These are phyloP conservation scores for Nissolia schottii DNA, from an alignment of 306 rosid genomes.

Conservation along the genomic window DNA sequence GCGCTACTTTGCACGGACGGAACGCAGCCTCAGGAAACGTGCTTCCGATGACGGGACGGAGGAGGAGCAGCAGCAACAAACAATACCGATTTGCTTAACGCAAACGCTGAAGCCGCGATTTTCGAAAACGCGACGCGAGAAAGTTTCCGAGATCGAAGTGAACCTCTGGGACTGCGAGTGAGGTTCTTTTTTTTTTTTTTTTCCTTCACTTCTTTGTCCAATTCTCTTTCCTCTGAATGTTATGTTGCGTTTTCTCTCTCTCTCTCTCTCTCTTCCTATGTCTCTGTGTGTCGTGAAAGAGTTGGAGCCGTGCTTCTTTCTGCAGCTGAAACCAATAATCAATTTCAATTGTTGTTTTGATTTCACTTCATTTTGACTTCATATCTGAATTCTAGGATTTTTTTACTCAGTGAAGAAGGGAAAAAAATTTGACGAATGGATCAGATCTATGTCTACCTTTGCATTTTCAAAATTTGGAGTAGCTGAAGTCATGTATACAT, in stretches of 20 bases:
- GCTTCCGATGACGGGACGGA: neutral
- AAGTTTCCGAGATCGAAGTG: neutral
- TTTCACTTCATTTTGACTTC: neutral
- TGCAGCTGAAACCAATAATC: neutral
- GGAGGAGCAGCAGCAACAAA: neutral
- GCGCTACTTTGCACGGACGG: neutral
- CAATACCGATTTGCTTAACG: neutral
- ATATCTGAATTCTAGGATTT: constrained; percentile 5
- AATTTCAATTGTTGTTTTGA: neutral
- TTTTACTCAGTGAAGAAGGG: neutral
- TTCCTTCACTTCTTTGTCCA: neutral
- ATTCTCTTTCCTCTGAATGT: neutral
- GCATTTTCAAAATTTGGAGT: neutral
- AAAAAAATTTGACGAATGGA: constrained; percentile 7
- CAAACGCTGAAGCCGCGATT: neutral
- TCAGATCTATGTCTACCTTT: constrained; percentile 13
- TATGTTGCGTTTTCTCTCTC: neutral
- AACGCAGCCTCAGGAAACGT: neutral
- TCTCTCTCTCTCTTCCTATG: neutral
- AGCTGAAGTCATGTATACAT: neutral
- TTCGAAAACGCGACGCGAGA: neutral
- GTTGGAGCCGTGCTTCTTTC: neutral
- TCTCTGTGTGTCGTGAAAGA: neutral
- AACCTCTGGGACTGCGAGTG: neutral
- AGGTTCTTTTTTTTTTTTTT: neutral